Base-by-base conservation (phyloP, 2,329 filamentous ascomycete species). In the Penicillium italicum region DNA sequence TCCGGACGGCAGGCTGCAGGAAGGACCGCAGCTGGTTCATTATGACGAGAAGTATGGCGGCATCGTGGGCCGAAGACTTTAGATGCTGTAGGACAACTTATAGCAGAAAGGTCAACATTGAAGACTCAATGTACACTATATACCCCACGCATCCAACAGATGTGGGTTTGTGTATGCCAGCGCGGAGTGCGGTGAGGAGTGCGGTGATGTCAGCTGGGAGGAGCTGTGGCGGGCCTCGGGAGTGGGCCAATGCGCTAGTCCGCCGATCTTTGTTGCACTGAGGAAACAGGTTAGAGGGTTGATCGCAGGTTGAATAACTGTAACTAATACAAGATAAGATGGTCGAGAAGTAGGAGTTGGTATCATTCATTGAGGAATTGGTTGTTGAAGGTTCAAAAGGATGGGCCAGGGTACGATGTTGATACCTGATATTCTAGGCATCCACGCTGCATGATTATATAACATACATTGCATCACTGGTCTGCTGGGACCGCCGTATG, bases 401-500 rank as follows among this genome's bases (percentile, higher is more conserved):
- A 26, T 5, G 24, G 5, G 26, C 37, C 20, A 18, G 30, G 20
- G 33, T 28, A n/a, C 10, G 10, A 34, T 0, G 7, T 24, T 4
- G 3, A 33, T 11, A 42, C 62, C 62, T 48, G 45, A 36, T 22
- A 16, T 28, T 4, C 9, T 7, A 56, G 61, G 59, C 44, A 53
- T n/a, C 4, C 2, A 36, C 4, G 2, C 20, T 3, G 3, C 0
- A 12, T 34, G 48, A 50, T 43, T 56, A 60, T 46, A 61, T 64
- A 54, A 63, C 14, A 20, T 1, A 5, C 22, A 38, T 0, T 59
- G 62, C 72, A 52, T 46, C 41, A 9, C 1, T 65, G 69, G 72
- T 63, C 24, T 50, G 26, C 62, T 22, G 51, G 34, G 60, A 26
- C 26, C 40, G 51, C 64, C 70, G 72, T 69, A 73, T 75, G 72